These are phyloP conservation scores for Ceratonia siliqua DNA, from an alignment of 306 rosid genomes.

Conservation along the genomic window DNA sequence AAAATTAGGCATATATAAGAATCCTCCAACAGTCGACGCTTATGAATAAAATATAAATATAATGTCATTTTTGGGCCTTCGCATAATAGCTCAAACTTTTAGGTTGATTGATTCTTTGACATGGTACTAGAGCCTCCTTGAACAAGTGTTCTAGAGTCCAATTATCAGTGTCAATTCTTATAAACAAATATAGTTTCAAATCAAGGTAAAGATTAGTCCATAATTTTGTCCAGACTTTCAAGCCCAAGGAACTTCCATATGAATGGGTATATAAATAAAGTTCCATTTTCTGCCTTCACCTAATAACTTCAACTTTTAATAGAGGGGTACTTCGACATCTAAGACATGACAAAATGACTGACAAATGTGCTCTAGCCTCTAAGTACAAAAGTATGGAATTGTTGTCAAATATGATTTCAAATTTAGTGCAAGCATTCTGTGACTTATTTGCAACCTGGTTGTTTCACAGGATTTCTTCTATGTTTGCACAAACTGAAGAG, in stretches of 20 bases:
- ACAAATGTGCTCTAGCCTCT: background rate
- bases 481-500: background rate
- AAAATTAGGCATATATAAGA: background rate
- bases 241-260: background rate
- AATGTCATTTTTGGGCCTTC: background rate
- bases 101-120: background rate
- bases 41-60: background rate
- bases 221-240: too few species aligned
- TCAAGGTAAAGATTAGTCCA: background rate
- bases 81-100: background rate
- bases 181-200: background rate
- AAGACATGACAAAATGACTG: background rate
- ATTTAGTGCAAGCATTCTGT: background rate
- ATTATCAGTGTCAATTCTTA: background rate
- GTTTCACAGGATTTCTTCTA: slow-evolving; percentile 5
- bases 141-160: background rate
- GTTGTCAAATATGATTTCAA: background rate
- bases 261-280: background rate
- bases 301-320: background rate
- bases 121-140: background rate
- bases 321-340: background rate
- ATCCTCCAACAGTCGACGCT: background rate
- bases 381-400: background rate
- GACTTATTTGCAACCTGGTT: background rate
- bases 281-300: background rate